Base-by-base conservation (phyloP, 306 rosid species). In the Styphnolobium japonicum region DNA sequence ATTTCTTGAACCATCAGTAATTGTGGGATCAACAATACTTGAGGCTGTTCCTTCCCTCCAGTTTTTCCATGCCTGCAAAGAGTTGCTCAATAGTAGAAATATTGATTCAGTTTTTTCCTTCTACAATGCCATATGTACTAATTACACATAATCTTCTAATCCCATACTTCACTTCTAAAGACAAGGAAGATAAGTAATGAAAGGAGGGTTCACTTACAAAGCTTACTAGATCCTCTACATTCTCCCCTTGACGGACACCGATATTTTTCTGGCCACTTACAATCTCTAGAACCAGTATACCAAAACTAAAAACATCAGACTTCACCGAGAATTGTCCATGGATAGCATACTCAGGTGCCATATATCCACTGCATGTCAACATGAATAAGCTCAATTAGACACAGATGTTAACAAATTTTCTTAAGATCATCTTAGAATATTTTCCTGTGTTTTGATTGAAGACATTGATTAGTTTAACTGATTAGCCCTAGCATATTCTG, bases 281-380 rank as follows among this genome's bases (percentile, higher is more conserved):
- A 5, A 90, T 90, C 64, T 90, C 92, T 10, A 90, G n/a, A 62
- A 86, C 2, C 1, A 88, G 15, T 5, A 90, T 83, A 0, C 92
- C 94, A 25, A 88, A 88, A 25, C 94, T 88, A 36, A 39, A 90
- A 0, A 88, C 84, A 69, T 86, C 90, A 0, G 88, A 84, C 14
- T 86, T 86, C 2, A 72, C 62, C 0, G 89, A 90, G 49, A 86
- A 80, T 23, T 82, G 81, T 60, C 89, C 90, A 6, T 55, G 65
- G 5, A 67, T 3, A 3, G 21, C 84, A 62, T 90, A 90, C 23
- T 90, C 92, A 0, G 92, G 94, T 48, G 94, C 86, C 94, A 86
- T 87, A 34, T 90, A 90, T 29, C 92, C 91, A 31, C 94, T 87
- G 55, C 43, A 64, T 68, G 11, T 43, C 1, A 3, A 33, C 2